Conservation (phyloP, 768 basidiomycete species). For the Suillus decipiens region DNA sequence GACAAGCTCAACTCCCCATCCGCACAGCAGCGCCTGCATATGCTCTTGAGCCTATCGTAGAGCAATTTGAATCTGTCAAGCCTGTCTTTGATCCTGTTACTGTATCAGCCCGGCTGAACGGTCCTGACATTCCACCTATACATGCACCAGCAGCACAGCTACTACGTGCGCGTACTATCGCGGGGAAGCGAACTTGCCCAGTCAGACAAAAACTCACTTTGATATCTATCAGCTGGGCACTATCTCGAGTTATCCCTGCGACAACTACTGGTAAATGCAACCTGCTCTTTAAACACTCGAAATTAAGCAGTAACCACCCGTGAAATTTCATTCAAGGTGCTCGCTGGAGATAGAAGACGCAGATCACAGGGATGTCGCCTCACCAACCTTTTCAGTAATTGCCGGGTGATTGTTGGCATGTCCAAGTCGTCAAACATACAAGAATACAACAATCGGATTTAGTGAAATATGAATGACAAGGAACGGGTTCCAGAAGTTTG, state of each 20-base stretch:
- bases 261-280: background rate
- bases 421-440: slow-evolving; percentile 3
- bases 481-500: slow-evolving; percentile 18
- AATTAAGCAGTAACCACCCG: background rate
- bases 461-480: slow-evolving; percentile 17
- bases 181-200: too few species aligned
- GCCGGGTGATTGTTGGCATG: background rate
- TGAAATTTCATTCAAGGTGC: background rate
- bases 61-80: too few species aligned
- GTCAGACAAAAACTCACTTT: too few species aligned
- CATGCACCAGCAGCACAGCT: too few species aligned
- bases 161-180: too few species aligned
- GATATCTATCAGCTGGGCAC: too few species aligned
- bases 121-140: too few species aligned
- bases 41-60: too few species aligned
- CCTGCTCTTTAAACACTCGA: background rate
- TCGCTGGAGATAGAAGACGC: background rate
- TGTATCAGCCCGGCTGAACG: too few species aligned
- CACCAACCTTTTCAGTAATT: background rate
- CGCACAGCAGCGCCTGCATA: too few species aligned
- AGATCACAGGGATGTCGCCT: background rate
- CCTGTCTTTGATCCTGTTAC: too few species aligned
- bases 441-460: slow-evolving; percentile 18
- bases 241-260: background rate
- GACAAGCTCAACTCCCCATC: too few species aligned